phyloP scores from a whole-genome alignment of 768 basidiomycete species.

The Tylopilus plumbeoviolaceoides region DNA sequence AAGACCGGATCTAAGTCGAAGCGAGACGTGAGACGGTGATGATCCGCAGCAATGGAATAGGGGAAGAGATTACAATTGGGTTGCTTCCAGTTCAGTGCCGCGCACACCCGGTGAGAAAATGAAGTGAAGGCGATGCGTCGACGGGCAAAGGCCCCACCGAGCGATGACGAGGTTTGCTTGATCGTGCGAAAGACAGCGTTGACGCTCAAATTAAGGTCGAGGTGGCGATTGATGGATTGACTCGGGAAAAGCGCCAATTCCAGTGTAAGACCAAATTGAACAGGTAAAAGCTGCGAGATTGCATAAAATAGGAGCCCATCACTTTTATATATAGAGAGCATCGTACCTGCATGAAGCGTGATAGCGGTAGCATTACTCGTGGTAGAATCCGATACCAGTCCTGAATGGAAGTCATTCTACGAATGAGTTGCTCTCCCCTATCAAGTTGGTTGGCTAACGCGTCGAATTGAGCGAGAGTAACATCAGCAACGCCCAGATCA shows the following conservation, averaged over 20 bases:
- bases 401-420: slow-evolving; percentile 26
- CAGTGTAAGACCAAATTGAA: slow-evolving; percentile 69
- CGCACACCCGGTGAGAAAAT: slow-evolving; percentile 85
- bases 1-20: slow-evolving; percentile 81
- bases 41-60: slow-evolving; percentile 20
- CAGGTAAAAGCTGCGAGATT: slow-evolving; percentile 49
- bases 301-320: slow-evolving; percentile 5
- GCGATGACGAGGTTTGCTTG: slow-evolving; percentile 57
- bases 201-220: slow-evolving; percentile 78
- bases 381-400: slow-evolving; percentile 49
- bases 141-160: slow-evolving; percentile 50
- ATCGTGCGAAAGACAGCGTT: slow-evolving; percentile 83
- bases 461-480: slow-evolving; percentile 79
- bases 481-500: slow-evolving; percentile 78
- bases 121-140: slow-evolving; percentile 90
- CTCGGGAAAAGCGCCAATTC: slow-evolving; percentile 68
- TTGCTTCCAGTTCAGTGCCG: slow-evolving; percentile 97
- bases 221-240: slow-evolving; percentile 44
- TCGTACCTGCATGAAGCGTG: slow-evolving; percentile 69
- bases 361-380: slow-evolving; percentile 65
- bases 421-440: slow-evolving; percentile 36
- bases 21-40: slow-evolving; percentile 15
- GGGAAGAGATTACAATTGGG: slow-evolving; percentile 71
- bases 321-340: slow-evolving; percentile 1
- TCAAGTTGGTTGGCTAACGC: slow-evolving; percentile 53